These are phyloP conservation scores for Kockiozyma suomiensis DNA, from an alignment of 805 yeast genomes.

Conservation along the genomic window DNA sequence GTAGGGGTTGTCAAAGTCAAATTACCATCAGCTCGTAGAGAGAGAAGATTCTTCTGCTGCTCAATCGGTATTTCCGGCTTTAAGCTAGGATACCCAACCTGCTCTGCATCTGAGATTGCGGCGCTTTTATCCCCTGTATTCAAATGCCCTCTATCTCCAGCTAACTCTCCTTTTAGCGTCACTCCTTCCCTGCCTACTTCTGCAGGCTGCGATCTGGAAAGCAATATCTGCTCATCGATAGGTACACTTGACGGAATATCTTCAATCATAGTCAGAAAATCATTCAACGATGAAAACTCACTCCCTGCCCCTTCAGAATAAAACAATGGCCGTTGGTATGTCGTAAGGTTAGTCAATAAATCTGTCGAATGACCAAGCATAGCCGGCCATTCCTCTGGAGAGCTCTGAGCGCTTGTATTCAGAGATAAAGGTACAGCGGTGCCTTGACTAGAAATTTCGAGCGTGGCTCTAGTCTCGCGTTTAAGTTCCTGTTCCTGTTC, in stretches of 20 bases:
- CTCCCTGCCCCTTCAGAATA: slow-evolving; percentile 83
- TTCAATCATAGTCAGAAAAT: slow-evolving; percentile 85
- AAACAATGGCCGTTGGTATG: slow-evolving; percentile 60
- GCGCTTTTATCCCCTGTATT: neutral
- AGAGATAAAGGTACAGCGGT: slow-evolving; percentile 17
- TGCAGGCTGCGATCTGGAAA: neutral
- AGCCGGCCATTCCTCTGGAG: slow-evolving; percentile 25
- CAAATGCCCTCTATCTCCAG: neutral
- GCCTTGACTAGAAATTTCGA: slow-evolving; percentile 22
- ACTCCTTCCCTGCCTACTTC: neutral
- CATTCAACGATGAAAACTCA: slow-evolving; percentile 86
- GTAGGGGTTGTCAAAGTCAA: slow-evolving; percentile 26
- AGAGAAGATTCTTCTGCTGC: slow-evolving; percentile 7
- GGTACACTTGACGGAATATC: slow-evolving; percentile 45
- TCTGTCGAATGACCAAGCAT: slow-evolving; percentile 13
- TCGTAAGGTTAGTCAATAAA: slow-evolving; percentile 20
- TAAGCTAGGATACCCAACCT: neutral
- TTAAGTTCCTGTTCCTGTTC: neutral
- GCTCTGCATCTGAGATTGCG: neutral
- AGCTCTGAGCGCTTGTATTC: neutral
- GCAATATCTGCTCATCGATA: neutral
- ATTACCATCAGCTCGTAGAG: slow-evolving; percentile 24
- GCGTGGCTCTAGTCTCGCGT: slow-evolving; percentile 2
- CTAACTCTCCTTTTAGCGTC: neutral
- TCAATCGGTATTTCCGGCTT: neutral